These are phyloP conservation scores for Kwoniella dendrophila DNA, from an alignment of 768 basidiomycete genomes.

Conservation along the genomic window DNA sequence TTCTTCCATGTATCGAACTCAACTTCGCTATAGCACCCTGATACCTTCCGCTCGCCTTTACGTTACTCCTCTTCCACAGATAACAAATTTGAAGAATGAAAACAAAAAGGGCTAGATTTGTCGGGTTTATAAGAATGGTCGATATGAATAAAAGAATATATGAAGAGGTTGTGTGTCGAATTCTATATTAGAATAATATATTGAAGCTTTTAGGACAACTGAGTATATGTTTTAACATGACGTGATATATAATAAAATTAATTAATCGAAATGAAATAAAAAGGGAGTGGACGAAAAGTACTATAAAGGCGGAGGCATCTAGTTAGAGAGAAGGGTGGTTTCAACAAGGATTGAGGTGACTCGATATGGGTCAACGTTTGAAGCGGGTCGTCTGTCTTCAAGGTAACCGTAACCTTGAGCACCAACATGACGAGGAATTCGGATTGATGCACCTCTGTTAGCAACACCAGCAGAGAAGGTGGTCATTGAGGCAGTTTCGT, in stretches of 20 bases:
- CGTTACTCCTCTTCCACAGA: not conserved
- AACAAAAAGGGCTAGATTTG: not conserved
- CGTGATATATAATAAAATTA: not conserved
- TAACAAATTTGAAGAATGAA: not conserved
- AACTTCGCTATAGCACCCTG: not conserved
- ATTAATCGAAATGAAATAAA: not conserved
- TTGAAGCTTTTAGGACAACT: not conserved
- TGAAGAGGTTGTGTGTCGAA: not conserved
- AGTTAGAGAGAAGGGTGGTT: constrained; percentile 64
- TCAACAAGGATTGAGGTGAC: constrained; percentile 70
- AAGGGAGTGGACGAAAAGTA: too few relatives aligned
- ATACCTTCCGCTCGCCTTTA: not conserved
- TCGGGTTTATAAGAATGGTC: not conserved
- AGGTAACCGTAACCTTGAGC: constrained; percentile 92
- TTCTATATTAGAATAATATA: too few relatives aligned
- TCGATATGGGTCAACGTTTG: constrained; percentile 97
- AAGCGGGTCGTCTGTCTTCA: constrained; percentile 95
- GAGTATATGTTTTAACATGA: too few relatives aligned
- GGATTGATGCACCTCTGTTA: constrained; percentile 84
- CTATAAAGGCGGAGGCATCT: not conserved
- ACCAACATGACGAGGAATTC: constrained; percentile 86
- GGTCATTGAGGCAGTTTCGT: constrained; percentile 95
- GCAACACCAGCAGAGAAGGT: constrained; percentile 92
- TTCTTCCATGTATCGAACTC: constrained; percentile 1
- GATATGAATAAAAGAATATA: not conserved